Evolutionary conservation across 139 green algal genomes (phyloP).

Genomic region (Eudorina sp.): DNA sequence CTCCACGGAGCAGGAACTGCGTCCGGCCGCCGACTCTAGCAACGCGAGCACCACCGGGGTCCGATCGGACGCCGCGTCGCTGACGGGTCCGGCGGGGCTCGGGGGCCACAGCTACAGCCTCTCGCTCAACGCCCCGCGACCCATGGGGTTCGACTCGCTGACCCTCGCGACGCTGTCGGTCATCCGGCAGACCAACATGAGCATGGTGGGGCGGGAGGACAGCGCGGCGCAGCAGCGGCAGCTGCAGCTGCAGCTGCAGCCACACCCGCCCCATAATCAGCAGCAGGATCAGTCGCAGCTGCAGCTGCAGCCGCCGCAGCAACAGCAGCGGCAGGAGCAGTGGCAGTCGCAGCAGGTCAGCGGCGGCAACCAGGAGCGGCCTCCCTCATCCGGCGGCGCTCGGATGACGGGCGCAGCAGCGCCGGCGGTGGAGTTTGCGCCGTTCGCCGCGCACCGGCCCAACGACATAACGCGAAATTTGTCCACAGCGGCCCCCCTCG

Average conservation of each 20-base stretch:
- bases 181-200: neutral
- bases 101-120: neutral
- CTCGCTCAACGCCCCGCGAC: neutral
- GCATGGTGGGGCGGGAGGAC: neutral
- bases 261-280: neutral
- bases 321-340: too few relatives aligned
- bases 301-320: too few relatives aligned
- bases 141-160: neutral
- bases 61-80: too few relatives aligned
- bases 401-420: too few relatives aligned
- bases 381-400: too few relatives aligned
- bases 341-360: neutral
- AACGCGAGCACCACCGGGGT: too few relatives aligned
- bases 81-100: too few relatives aligned
- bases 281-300: neutral
- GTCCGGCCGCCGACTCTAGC: too few relatives aligned
- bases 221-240: neutral
- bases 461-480: too few relatives aligned
- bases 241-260: neutral
- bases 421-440: too few relatives aligned
- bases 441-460: too few relatives aligned
- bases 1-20: neutral
- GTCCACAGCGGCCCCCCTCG: too few relatives aligned
- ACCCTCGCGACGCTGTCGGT: constrained; percentile 7
- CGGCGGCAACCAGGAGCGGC: neutral